phyloP scores from a whole-genome alignment of 2,329 filamentous ascomycete genomes.

The Mycosphaerelloides madeirae region DNA sequence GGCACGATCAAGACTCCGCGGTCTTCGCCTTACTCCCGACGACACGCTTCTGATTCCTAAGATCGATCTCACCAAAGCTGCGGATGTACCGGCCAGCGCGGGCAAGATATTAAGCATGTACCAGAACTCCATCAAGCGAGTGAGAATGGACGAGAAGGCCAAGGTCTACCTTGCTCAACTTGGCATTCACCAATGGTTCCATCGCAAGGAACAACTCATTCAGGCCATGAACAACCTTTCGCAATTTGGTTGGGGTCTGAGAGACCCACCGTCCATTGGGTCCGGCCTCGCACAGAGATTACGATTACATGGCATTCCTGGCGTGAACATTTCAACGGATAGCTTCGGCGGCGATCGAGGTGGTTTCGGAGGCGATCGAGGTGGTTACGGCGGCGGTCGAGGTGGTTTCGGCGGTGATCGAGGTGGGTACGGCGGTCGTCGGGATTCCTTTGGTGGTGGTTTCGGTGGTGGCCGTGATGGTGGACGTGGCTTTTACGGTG shows the following conservation, averaged over 20 bases:
- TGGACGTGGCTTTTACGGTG: conserved; percentile 11
- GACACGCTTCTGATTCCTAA: conserved; percentile 48
- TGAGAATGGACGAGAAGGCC: conserved; percentile 42
- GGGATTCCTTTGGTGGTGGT: conserved; percentile 5
- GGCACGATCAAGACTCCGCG: conserved; percentile 50
- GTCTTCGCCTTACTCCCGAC: conserved; percentile 58
- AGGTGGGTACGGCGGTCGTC: conserved; percentile 13
- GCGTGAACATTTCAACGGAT: conserved; percentile 26
- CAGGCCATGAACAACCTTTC: conserved; percentile 53
- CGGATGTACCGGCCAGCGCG: conserved; percentile 38
- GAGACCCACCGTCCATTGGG: conserved; percentile 43
- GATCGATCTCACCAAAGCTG: conserved; percentile 41
- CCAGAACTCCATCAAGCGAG: conserved; percentile 39
- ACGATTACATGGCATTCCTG: conserved; percentile 25
- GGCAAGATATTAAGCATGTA: conserved; percentile 42
- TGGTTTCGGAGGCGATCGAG: conserved; percentile 8
- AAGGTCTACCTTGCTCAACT: conserved; percentile 56
- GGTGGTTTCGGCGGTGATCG: conserved; percentile 6
- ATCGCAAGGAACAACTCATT: conserved; percentile 38
- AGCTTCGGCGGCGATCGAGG: conserved; percentile 5
- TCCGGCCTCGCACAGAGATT: conserved; percentile 27
- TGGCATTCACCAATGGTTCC: conserved; percentile 46
- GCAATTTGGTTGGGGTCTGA: conserved; percentile 49
- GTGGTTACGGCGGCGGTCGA: conserved; percentile 10
- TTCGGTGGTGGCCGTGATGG: conserved; percentile 11